phyloP scores from a whole-genome alignment of 2,329 filamentous ascomycete species.

The Nothophoma quercina region DNA sequence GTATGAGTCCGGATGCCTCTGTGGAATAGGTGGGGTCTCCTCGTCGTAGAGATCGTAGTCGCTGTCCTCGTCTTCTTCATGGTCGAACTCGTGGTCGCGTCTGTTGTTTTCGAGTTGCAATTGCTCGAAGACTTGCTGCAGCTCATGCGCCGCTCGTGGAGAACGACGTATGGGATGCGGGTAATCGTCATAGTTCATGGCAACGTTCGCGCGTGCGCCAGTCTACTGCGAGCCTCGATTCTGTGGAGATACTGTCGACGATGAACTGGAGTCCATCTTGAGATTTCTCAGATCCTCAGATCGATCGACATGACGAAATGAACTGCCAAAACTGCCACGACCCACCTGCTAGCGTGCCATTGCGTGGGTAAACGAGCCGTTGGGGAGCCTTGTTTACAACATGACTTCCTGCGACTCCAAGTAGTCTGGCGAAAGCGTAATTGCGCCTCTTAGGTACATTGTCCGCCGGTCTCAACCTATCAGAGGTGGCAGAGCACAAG shows the following conservation, averaged over 20 bases:
- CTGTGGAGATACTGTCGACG: slow-evolving; percentile 9
- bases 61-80: neutral
- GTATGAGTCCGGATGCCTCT: slow-evolving; percentile 16
- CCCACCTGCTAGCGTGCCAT: slow-evolving; percentile 18
- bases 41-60: slow-evolving; percentile 19
- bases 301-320: slow-evolving; percentile 25
- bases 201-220: slow-evolving; percentile 11
- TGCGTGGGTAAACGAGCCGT: slow-evolving; percentile 10
- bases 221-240: slow-evolving; percentile 1
- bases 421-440: slow-evolving; percentile 1
- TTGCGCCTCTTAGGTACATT: neutral
- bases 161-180: slow-evolving; percentile 31
- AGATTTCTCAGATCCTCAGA: neutral
- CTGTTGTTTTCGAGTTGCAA: slow-evolving; percentile 13
- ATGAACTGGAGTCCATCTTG: slow-evolving; percentile 5
- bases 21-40: slow-evolving; percentile 25
- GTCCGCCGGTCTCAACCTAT: neutral
- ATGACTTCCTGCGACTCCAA: neutral
- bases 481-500: neutral
- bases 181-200: slow-evolving; percentile 28
- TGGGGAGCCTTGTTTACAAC: slow-evolving; percentile 4
- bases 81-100: neutral
- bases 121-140: slow-evolving; percentile 21
- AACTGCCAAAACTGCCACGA: slow-evolving; percentile 17
- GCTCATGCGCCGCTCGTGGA: slow-evolving; percentile 27